Base-by-base conservation (phyloP, 441 rosid species). In the Eutrema salsugineum region DNA sequence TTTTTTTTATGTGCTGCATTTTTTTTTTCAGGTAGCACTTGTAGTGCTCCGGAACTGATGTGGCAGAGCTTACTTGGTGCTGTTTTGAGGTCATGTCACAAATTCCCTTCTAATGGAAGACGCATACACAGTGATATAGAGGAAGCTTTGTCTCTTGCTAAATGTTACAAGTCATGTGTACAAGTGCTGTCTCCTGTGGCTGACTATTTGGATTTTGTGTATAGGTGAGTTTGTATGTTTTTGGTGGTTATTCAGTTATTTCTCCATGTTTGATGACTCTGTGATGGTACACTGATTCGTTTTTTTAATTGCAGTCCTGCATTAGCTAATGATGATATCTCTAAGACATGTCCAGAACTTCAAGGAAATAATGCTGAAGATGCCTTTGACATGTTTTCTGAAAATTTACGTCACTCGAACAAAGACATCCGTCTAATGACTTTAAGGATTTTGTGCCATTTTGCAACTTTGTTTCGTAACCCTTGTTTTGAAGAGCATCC, bases 51-150 rank as follows among this genome's bases (percentile, higher is more conserved):
- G 32, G 86, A 76, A 61, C 50, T 57, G 63, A 78, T 77, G 69
- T 93, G 94, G 98, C 84, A 85, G 77, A 83, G 88, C 77, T 77
- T 93, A 57, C 38, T 86, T 51, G 94, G 91, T 63, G 85, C 88
- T 80, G 80, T 88, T 72, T 68, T 93, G 69, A 57, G 77, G 78
- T 85, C 91, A 51, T 72, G 68, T 78, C 56, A 59, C 77, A 86
- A 75, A 66, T 43, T 47, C 63, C 32, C 32, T 22, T 58, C 47
- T 20, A 20, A 7, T 58, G 61, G 76, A 61, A 68, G 58, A 15
- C 36, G 35, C 66, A 85, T 68, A 32, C 43, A 59, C 68, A 86
- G 66, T 71, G 90, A 83, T 74, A 69, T 80, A 5, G 63, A 71
- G 50, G 87, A 85, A 73, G 72, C 87, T 60, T 30, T 91, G 73